phyloP scores from a whole-genome alignment of 2,329 filamentous ascomycete species.

The Sordariomycetes sp. region DNA sequence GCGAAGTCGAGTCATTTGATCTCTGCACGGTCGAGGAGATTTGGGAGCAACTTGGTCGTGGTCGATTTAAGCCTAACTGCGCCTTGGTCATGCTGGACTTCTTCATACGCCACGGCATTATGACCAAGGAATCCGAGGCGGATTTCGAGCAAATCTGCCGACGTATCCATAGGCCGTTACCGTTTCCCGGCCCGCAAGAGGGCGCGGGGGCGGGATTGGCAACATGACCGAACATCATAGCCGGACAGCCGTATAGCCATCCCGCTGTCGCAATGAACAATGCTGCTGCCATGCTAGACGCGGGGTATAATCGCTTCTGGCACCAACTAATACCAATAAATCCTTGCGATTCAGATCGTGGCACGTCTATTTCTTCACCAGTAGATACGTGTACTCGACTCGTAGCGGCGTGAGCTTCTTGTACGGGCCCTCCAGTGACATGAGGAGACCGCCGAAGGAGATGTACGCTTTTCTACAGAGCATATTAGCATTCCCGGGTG shows the following conservation, averaged over 20 bases:
- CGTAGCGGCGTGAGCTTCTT: constrained; percentile 88
- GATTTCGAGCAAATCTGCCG: constrained; percentile 66
- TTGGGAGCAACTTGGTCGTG: constrained; percentile 54
- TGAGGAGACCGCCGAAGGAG: constrained; percentile 84
- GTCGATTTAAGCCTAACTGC: constrained; percentile 90
- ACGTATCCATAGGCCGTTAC: constrained; percentile 66
- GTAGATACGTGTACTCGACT: constrained; percentile 87
- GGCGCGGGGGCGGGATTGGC: background rate
- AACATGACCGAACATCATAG: background rate
- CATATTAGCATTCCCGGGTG: background rate
- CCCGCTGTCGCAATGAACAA: background rate
- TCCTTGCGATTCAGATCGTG: background rate
- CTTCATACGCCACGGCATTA: constrained; percentile 72
- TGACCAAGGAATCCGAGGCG: constrained; percentile 69
- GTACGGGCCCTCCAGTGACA: constrained; percentile 87
- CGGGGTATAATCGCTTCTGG: background rate
- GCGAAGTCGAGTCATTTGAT: constrained; percentile 79
- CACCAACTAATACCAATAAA: background rate
- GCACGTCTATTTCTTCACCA: constrained; percentile 72
- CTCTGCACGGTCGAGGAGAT: constrained; percentile 71
- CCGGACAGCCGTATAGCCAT: background rate
- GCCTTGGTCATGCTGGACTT: constrained; percentile 79
- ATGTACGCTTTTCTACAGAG: constrained; percentile 75
- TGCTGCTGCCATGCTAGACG: background rate
- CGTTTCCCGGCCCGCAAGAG: constrained; percentile 61